These are phyloP conservation scores for Cytospora paraplurivora DNA, from an alignment of 2,329 filamentous ascomycete species.

Conservation along the genomic window DNA sequence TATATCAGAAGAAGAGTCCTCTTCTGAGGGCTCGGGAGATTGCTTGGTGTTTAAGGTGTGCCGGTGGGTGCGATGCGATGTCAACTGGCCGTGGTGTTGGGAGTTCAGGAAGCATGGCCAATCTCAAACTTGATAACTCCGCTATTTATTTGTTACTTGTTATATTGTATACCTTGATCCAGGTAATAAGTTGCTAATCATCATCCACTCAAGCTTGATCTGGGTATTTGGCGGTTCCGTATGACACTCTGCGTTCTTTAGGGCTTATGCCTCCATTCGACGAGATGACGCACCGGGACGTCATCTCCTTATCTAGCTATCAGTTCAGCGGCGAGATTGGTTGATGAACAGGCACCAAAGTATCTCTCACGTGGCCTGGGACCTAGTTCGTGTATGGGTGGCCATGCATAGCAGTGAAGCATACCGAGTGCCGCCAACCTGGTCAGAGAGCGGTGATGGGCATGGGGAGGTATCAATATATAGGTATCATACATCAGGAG, in stretches of 20 bases:
- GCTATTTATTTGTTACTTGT: too few relatives aligned
- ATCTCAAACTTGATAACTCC: too few relatives aligned
- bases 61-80: background rate
- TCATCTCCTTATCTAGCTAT: background rate
- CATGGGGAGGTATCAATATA: too few relatives aligned
- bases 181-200: too few relatives aligned
- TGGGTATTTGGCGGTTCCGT: background rate
- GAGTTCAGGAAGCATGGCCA: too few relatives aligned
- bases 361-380: background rate
- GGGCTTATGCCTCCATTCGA: constrained; percentile 6
- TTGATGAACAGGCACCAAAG: background rate
- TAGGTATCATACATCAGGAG: too few relatives aligned
- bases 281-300: constrained; percentile 7
- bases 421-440: too few relatives aligned
- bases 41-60: background rate
- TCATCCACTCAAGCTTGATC: too few relatives aligned
- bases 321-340: constrained; percentile 1
- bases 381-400: background rate
- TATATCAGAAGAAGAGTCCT: background rate
- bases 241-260: constrained; percentile 6
- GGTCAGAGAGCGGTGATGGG: too few relatives aligned
- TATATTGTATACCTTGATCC: background rate
- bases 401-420: background rate
- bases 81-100: too few relatives aligned
- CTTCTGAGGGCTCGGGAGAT: background rate